These are phyloP conservation scores for Colletotrichum eleusines DNA, from an alignment of 2,329 filamentous ascomycete genomes.

Conservation along the genomic window DNA sequence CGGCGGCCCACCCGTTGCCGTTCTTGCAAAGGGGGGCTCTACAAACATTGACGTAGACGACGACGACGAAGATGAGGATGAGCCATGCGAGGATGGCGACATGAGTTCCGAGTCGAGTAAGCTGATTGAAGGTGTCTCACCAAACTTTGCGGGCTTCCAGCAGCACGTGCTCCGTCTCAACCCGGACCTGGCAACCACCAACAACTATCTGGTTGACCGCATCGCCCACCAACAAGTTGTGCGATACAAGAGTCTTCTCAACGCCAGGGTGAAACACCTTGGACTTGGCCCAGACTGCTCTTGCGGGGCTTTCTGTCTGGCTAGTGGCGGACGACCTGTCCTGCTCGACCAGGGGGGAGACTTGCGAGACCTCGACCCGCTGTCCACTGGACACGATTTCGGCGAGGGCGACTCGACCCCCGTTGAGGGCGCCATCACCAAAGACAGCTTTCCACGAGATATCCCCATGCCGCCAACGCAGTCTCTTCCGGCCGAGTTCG, in stretches of 20 bases:
- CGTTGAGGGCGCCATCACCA: conserved; percentile 75
- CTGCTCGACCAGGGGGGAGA: conserved; percentile 71
- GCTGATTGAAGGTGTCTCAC: conserved; percentile 75
- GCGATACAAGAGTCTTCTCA: conserved; percentile 83
- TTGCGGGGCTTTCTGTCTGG: conserved; percentile 72
- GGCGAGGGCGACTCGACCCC: conserved; percentile 74
- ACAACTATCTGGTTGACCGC: conserved; percentile 78
- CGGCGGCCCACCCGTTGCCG: conserved; percentile 67
- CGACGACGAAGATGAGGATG: conserved; percentile 73
- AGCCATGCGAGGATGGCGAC: conserved; percentile 67
- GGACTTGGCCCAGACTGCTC: conserved; percentile 71
- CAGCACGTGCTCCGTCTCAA: conserved; percentile 80
- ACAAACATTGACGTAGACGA: conserved; percentile 50
- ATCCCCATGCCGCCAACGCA: conserved; percentile 85
- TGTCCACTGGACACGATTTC: conserved; percentile 59
- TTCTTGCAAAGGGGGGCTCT: conserved; percentile 53
- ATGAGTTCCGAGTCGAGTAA: conserved; percentile 72
- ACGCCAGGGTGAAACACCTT: conserved; percentile 77
- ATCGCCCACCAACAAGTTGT: conserved; percentile 84
- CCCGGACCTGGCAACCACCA: conserved; percentile 70
- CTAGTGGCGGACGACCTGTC: conserved; percentile 74
- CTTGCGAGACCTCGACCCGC: conserved; percentile 68
- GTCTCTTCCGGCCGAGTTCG: conserved; percentile 85
- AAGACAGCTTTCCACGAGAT: conserved; percentile 81
- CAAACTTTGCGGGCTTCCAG: conserved; percentile 81